Percentiles rank a stretch among this genome's conserved stretches.
Evolutionary conservation across 2,329 filamentous ascomycete species (phyloP).

Genomic region (Huntiella decipiens): DNA sequence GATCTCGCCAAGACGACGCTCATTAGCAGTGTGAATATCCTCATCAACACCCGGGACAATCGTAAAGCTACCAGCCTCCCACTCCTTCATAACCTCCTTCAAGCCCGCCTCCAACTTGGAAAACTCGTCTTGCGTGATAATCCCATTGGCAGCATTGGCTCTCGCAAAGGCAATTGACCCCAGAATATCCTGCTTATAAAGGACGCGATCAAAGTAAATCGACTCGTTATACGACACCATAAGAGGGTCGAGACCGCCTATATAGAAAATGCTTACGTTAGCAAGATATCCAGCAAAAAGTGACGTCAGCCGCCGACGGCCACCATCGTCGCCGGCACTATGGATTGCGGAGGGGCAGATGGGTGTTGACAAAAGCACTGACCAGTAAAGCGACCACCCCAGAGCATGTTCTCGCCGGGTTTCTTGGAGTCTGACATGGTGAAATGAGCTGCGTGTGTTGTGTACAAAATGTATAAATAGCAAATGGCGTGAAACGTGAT

Average conservation of each 20-base stretch:
- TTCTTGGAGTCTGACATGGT: slow-evolving; percentile 17
- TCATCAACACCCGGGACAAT: slow-evolving; percentile 36
- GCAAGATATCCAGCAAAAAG: not conserved
- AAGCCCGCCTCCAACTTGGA: slow-evolving; percentile 54
- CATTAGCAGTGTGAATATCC: slow-evolving; percentile 50
- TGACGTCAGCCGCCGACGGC: slow-evolving; percentile 7
- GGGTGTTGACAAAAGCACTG: slow-evolving; percentile 12
- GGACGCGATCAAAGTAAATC: slow-evolving; percentile 57
- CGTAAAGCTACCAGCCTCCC: slow-evolving; percentile 29
- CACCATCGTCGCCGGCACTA: slow-evolving; percentile 4
- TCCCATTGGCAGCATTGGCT: slow-evolving; percentile 57
- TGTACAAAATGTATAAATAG: too few species aligned
- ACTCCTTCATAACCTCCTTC: slow-evolving; percentile 33
- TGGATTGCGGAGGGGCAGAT: not conserved
- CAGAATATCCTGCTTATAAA: slow-evolving; percentile 64
- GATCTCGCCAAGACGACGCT: slow-evolving; percentile 59
- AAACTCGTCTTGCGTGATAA: slow-evolving; percentile 57
- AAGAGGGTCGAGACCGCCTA: slow-evolving; percentile 64
- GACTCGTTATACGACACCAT: slow-evolving; percentile 75
- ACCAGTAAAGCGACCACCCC: slow-evolving; percentile 34
- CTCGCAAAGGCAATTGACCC: slow-evolving; percentile 67
- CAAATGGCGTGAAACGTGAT: too few species aligned
- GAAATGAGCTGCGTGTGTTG: not conserved
- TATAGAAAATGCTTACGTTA: not conserved
- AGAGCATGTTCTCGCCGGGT: slow-evolving; percentile 18